These are phyloP conservation scores for Pugionium cornutum DNA, from an alignment of 345 rosid species.

Conservation along the genomic window DNA sequence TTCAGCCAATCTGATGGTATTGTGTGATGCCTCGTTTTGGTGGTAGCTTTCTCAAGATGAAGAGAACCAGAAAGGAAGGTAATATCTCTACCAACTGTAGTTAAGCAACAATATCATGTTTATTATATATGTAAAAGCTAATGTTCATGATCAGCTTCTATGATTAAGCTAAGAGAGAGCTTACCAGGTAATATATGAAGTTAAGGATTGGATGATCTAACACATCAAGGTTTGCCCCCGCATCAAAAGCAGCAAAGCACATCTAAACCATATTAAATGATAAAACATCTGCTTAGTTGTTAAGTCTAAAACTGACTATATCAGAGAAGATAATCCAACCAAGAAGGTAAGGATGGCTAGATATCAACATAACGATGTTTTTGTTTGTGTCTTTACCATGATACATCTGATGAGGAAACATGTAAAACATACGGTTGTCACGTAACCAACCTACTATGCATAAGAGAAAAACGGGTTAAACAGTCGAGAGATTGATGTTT, in stretches of 20 bases:
- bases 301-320: not conserved
- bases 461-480: conserved; percentile 16
- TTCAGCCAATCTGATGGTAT: conserved; percentile 76
- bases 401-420: conserved; percentile 88
- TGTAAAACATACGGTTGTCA: conserved; percentile 82
- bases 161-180: conserved; percentile 35
- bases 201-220: conserved; percentile 82
- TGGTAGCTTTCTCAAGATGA: conserved; percentile 90
- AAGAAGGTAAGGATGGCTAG: conserved; percentile 2
- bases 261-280: conserved; percentile 45
- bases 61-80: conserved; percentile 82
- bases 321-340: conserved; percentile 10
- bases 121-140: not conserved
- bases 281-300: conserved; percentile 17
- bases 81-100: conserved; percentile 84
- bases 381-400: conserved; percentile 60
- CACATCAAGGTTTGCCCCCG: conserved; percentile 78
- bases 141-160: not conserved
- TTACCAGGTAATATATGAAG: conserved; percentile 81
- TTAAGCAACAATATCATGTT: conserved; percentile 18
- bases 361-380: not conserved
- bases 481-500: too few relatives aligned
- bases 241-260: conserved; percentile 82
- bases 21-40: conserved; percentile 84
- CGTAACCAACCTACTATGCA: conserved; percentile 83